phyloP scores from a whole-genome alignment of 2,329 filamentous ascomycete species.

The Trichoderma semiorbis region DNA sequence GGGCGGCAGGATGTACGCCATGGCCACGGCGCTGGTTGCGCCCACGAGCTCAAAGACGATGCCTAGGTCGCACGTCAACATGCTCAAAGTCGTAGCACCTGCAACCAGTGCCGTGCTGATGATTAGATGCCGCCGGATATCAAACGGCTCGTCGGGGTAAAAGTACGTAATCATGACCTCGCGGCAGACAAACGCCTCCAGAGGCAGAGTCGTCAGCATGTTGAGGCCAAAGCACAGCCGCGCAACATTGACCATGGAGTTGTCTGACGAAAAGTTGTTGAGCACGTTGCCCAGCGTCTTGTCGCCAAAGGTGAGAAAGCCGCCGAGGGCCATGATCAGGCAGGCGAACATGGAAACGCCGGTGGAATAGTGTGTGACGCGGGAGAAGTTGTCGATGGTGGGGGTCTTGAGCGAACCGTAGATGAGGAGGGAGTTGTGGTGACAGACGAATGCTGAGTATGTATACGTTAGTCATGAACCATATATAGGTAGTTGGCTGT shows the following conservation, averaged over 20 bases:
- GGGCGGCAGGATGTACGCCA: constrained; percentile 93
- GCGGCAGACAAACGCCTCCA: constrained; percentile 96
- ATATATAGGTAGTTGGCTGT: neutral
- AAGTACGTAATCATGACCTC: constrained; percentile 93
- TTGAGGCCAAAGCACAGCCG: constrained; percentile 95
- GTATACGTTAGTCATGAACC: neutral
- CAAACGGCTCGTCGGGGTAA: constrained; percentile 67
- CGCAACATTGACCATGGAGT: constrained; percentile 90
- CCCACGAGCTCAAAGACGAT: constrained; percentile 95
- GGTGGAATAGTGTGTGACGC: constrained; percentile 91
- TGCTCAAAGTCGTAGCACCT: constrained; percentile 68
- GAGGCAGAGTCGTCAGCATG: constrained; percentile 94
- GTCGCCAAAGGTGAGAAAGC: constrained; percentile 91
- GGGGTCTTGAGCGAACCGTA: constrained; percentile 93
- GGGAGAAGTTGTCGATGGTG: constrained; percentile 90
- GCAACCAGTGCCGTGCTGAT: constrained; percentile 83
- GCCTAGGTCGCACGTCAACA: constrained; percentile 90
- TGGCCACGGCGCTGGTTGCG: constrained; percentile 86
- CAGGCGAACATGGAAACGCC: constrained; percentile 88
- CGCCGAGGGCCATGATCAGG: constrained; percentile 79
- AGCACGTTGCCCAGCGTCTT: constrained; percentile 91
- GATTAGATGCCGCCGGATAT: constrained; percentile 78
- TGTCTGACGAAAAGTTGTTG: constrained; percentile 93
- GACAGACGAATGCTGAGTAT: constrained; percentile 58
- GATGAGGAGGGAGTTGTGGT: constrained; percentile 96